phyloP scores from a whole-genome alignment of 2,329 filamentous ascomycete genomes.

The Xylariaceae sp. region DNA sequence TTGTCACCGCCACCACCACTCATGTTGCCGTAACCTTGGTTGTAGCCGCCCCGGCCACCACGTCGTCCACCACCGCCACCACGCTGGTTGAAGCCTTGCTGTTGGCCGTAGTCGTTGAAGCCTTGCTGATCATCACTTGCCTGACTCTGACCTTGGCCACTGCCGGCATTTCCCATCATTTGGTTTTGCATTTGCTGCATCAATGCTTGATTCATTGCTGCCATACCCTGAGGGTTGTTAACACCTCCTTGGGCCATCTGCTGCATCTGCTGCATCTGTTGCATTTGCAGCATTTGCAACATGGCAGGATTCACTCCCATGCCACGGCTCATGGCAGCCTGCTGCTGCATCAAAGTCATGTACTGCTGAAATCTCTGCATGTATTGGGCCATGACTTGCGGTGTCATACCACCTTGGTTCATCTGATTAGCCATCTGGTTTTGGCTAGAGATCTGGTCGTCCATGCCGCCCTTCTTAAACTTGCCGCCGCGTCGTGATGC shows the following conservation, averaged over 20 bases:
- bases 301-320: constrained; percentile 69
- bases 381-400: constrained; percentile 96
- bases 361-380: constrained; percentile 99
- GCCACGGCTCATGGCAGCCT: constrained; percentile 77
- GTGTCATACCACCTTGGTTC: constrained; percentile 63
- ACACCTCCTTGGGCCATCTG: constrained; percentile 38
- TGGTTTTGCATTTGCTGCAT: constrained; percentile 51
- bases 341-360: constrained; percentile 89
- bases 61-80: constrained; percentile 29
- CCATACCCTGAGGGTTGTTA: constrained; percentile 37
- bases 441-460: constrained; percentile 32
- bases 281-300: constrained; percentile 74
- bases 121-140: constrained; percentile 27
- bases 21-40: constrained; percentile 35
- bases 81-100: constrained; percentile 29
- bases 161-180: constrained; percentile 31
- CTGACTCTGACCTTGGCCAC: constrained; percentile 35
- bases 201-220: constrained; percentile 47
- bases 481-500: constrained; percentile 56
- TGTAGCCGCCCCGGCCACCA: constrained; percentile 34
- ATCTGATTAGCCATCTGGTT: constrained; percentile 31
- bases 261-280: constrained; percentile 64
- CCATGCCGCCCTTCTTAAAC: constrained; percentile 52
- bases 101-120: constrained; percentile 27
- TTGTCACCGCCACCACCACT: constrained; percentile 50